These are phyloP conservation scores for Pseudoneurospora amorphoporcata DNA, from an alignment of 495 filamentous ascomycete species.

Conservation along the genomic window DNA sequence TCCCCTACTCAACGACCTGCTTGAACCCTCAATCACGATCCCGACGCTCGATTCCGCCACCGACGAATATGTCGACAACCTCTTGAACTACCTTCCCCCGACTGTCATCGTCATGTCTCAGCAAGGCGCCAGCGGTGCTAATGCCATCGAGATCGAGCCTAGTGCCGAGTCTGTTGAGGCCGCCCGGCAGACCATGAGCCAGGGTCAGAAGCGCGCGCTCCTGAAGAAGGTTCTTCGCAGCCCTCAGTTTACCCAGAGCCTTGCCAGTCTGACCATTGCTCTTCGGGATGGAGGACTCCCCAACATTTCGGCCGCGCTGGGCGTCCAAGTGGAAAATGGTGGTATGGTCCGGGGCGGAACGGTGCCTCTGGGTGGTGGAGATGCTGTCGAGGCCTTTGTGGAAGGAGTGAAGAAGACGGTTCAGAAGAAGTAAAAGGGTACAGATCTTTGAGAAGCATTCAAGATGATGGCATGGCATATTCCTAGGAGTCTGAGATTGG, in stretches of 20 bases:
- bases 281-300: slow-evolving; percentile 88
- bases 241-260: slow-evolving; percentile 82
- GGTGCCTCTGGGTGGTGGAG: slow-evolving; percentile 77
- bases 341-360: slow-evolving; percentile 65
- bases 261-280: slow-evolving; percentile 74
- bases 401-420: slow-evolving; percentile 74
- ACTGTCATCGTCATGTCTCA: slow-evolving; percentile 58
- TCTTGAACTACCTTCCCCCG: slow-evolving; percentile 67
- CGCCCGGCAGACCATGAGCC: slow-evolving; percentile 61
- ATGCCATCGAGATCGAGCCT: slow-evolving; percentile 41
- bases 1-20: slow-evolving; percentile 79
- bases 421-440: slow-evolving; percentile 33
- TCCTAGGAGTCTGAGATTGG: neutral
- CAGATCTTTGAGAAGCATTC: neutral
- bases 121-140: slow-evolving; percentile 41
- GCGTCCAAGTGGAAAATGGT: slow-evolving; percentile 68
- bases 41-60: slow-evolving; percentile 61
- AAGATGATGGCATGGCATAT: neutral
- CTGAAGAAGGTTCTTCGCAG: slow-evolving; percentile 75
- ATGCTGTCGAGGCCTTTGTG: slow-evolving; percentile 84
- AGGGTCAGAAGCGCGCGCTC: slow-evolving; percentile 70
- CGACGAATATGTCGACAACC: slow-evolving; percentile 54
- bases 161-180: slow-evolving; percentile 56
- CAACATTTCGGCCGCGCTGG: slow-evolving; percentile 75
- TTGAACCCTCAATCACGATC: slow-evolving; percentile 64